phyloP scores from a whole-genome alignment of 2,329 filamentous ascomycete genomes.

The Cladophialophora exuberans region DNA sequence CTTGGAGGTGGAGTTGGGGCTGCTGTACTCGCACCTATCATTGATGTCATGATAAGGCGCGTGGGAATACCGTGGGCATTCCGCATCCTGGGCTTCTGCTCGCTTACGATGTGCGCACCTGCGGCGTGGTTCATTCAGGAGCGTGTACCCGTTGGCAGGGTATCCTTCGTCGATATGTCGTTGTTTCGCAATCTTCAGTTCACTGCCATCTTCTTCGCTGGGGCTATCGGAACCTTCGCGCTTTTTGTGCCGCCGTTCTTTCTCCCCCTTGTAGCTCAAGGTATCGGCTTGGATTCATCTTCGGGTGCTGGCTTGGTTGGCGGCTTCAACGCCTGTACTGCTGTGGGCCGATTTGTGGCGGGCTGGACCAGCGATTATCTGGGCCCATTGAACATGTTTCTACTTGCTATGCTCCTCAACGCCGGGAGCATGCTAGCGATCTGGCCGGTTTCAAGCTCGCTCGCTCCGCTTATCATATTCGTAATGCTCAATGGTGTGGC shows the following conservation, averaged over 20 bases:
- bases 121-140: slow-evolving; percentile 59
- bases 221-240: slow-evolving; percentile 62
- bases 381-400: slow-evolving; percentile 60
- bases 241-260: slow-evolving; percentile 66
- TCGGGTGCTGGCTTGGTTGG: slow-evolving; percentile 62
- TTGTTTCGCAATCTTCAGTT: slow-evolving; percentile 59
- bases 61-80: slow-evolving; percentile 58
- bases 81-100: slow-evolving; percentile 57
- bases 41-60: slow-evolving; percentile 52
- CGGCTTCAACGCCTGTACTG: slow-evolving; percentile 64
- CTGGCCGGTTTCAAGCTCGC: slow-evolving; percentile 61
- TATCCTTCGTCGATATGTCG: slow-evolving; percentile 55
- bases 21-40: slow-evolving; percentile 54
- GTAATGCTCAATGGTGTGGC: slow-evolving; percentile 62
- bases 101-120: slow-evolving; percentile 58
- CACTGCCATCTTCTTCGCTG: slow-evolving; percentile 56
- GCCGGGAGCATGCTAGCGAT: slow-evolving; percentile 63
- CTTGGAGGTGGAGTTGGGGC: slow-evolving; percentile 61
- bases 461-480: slow-evolving; percentile 60
- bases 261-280: slow-evolving; percentile 59
- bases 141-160: slow-evolving; percentile 44
- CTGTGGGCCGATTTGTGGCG: slow-evolving; percentile 59
- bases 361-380: slow-evolving; percentile 59
- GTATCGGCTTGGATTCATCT: slow-evolving; percentile 57
- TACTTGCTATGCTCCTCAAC: slow-evolving; percentile 52